A percentile compares a stretch with the other conserved stretches of the same genome.
Evolutionary conservation across 371 early-diverging fungal species (phyloP).

Genomic region (Fennellomyces sp.): DNA sequence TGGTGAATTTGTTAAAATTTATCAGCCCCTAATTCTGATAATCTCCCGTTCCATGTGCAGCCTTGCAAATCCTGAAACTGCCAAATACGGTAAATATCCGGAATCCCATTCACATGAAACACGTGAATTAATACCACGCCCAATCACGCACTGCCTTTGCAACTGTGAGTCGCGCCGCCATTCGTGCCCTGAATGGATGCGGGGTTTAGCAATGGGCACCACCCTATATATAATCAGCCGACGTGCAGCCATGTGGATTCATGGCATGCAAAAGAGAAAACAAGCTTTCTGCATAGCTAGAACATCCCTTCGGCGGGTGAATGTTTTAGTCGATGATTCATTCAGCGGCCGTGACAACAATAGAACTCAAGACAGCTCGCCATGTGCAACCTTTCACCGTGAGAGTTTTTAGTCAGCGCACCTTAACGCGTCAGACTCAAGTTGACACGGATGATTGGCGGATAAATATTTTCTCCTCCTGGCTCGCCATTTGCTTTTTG

Average conservation of each 20-base stretch:
- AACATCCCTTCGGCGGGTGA: no score
- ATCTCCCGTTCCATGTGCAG: not conserved
- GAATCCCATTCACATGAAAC: not conserved
- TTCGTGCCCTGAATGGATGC: not conserved
- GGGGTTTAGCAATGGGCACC: no score
- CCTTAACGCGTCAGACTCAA: not conserved
- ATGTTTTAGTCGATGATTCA: no score
- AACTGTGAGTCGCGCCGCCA: not conserved
- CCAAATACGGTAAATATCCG: constrained; percentile 1
- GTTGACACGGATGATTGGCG: not conserved
- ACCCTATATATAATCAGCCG: no score
- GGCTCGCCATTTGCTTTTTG: no score
- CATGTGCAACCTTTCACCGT: not conserved
- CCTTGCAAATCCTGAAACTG: not conserved
- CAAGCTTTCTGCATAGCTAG: no score
- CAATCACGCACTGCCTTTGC: not conserved
- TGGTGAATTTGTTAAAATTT: no score
- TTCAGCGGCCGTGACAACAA: not conserved
- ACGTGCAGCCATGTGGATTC: no score
- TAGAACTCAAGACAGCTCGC: no score
- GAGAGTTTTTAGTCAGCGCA: constrained; percentile 3
- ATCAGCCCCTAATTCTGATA: no score
- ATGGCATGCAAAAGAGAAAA: no score
- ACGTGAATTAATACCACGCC: not conserved
- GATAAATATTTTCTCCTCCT: no score